A percentile compares a stretch with the other conserved stretches of the same genome.
Conservation (phyloP, 176 grass and related monocot genomes). For the Ensete ventricosum region DNA sequence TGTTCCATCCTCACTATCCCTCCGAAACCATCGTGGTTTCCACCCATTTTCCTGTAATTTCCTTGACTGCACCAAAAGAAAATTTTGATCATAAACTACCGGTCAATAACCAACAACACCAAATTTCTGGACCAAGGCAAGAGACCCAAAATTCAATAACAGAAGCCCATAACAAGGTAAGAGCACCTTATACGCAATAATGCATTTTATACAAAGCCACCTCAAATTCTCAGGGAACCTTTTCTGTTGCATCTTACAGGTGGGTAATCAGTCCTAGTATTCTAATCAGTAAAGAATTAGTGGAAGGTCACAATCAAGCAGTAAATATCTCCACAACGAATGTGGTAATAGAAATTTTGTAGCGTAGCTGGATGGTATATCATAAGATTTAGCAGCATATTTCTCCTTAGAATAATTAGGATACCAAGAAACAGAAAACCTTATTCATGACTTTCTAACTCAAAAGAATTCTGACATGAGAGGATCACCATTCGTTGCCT, state of each 20-base stretch:
- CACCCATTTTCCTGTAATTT: conserved; percentile 66
- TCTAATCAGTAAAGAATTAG: not conserved
- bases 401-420: not conserved
- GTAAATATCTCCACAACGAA: not conserved
- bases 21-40: conserved; percentile 65
- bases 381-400: not conserved
- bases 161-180: not conserved
- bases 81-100: not conserved
- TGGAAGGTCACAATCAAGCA: not conserved
- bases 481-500: conserved; percentile 20
- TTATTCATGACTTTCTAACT: not conserved
- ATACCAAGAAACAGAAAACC: not conserved
- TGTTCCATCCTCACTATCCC: conserved; percentile 25
- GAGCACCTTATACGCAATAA: not conserved
- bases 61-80: conserved; percentile 30
- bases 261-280: not conserved
- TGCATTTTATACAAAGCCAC: not conserved
- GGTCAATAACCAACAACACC: not conserved
- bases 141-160: too few relatives aligned
- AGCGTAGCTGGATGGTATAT: not conserved
- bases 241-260: not conserved
- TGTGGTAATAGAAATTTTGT: not conserved
- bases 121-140: not conserved
- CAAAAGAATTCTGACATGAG: not conserved
- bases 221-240: not conserved